These are phyloP conservation scores for Cenchrus americanus DNA, from an alignment of 176 grass and related monocot genomes.

Conservation along the genomic window DNA sequence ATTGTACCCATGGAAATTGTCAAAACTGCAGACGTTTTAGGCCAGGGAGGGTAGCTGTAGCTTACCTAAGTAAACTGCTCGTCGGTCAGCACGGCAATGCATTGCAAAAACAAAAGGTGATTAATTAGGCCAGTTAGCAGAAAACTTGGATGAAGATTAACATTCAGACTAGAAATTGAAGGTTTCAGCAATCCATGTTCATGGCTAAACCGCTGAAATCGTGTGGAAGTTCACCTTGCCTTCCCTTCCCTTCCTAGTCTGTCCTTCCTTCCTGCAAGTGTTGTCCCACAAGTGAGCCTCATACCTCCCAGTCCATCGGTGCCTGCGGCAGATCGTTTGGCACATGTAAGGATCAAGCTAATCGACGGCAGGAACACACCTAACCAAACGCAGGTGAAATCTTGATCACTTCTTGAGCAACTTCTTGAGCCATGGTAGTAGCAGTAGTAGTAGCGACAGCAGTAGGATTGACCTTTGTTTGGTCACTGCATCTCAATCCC, in stretches of 20 bases:
- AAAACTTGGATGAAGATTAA: slow-evolving; percentile 6
- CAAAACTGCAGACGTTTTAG: neutral
- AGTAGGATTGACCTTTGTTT: too few relatives aligned
- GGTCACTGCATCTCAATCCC: too few relatives aligned
- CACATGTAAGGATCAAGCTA: neutral
- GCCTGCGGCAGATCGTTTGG: slow-evolving; percentile 44
- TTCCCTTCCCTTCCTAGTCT: slow-evolving; percentile 94
- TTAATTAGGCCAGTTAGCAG: slow-evolving; percentile 3
- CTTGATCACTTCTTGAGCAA: too few relatives aligned
- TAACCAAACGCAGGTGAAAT: too few relatives aligned
- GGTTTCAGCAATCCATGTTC: neutral
- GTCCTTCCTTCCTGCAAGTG: slow-evolving; percentile 90
- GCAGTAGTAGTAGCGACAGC: too few relatives aligned
- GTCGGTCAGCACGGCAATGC: neutral
- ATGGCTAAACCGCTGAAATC: neutral
- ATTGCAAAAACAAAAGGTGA: slow-evolving; percentile 2
- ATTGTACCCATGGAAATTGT: slow-evolving; percentile 13
- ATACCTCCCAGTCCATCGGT: slow-evolving; percentile 92
- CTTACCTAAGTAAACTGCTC: slow-evolving; percentile 93
- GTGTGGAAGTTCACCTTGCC: slow-evolving; percentile 65
- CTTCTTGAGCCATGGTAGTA: too few relatives aligned
- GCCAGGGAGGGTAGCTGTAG: neutral
- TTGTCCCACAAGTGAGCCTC: slow-evolving; percentile 98
- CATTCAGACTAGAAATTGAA: neutral
- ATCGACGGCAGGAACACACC: neutral